These are phyloP conservation scores for Bruguiera hainesii DNA, from an alignment of 441 rosid species.

Conservation along the genomic window DNA sequence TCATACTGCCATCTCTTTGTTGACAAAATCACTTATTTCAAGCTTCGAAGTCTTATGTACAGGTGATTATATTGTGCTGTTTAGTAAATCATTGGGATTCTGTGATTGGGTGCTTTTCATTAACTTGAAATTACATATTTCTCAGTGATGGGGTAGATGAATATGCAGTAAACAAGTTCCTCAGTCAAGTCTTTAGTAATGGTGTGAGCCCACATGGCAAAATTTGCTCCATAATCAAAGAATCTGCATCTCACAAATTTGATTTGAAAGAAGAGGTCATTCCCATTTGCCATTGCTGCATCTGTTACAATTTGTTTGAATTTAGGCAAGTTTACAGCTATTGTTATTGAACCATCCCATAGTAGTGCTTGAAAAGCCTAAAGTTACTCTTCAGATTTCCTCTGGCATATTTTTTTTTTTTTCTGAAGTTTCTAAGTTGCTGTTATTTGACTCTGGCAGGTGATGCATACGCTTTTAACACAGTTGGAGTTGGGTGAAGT, in stretches of 20 bases:
- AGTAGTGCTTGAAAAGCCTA: constrained; percentile 5
- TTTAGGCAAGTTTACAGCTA: neutral
- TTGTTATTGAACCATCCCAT: neutral
- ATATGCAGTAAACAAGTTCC: constrained; percentile 79
- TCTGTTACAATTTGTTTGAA: constrained; percentile 1
- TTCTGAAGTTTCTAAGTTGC: constrained; percentile 3
- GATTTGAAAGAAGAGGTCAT: constrained; percentile 95
- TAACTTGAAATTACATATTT: constrained; percentile 24
- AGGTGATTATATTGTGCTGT: constrained; percentile 42
- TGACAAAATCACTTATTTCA: constrained; percentile 67
- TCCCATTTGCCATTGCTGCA: constrained; percentile 18
- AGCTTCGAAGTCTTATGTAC: constrained; percentile 87
- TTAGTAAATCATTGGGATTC: constrained; percentile 8
- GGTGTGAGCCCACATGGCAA: constrained; percentile 42
- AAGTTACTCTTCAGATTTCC: constrained; percentile 8
- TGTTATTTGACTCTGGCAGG: constrained; percentile 47
- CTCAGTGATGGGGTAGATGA: constrained; percentile 95
- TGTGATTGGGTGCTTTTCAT: constrained; percentile 15
- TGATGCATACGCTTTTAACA: constrained; percentile 82
- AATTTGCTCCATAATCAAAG: constrained; percentile 60
- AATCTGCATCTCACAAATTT: constrained; percentile 69
- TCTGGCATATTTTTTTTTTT: neutral
- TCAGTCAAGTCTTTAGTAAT: constrained; percentile 57
- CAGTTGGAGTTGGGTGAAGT: constrained; percentile 88
- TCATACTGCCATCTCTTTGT: constrained; percentile 85